phyloP scores from a whole-genome alignment of 2,329 filamentous ascomycete species.

The Botryotinia narcissicola region DNA sequence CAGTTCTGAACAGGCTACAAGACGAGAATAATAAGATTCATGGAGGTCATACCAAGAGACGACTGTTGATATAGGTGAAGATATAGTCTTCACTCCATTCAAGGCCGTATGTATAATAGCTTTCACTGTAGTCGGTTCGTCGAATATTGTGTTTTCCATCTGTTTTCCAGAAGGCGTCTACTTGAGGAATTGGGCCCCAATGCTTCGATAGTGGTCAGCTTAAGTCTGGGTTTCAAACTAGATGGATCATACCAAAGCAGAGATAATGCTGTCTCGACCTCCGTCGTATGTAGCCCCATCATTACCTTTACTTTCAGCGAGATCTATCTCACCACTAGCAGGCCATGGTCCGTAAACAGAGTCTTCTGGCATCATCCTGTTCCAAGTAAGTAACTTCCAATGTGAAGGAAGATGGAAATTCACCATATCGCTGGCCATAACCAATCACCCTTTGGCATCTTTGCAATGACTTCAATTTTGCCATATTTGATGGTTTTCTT shows the following conservation, averaged over 20 bases:
- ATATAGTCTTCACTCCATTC: constrained; percentile 54
- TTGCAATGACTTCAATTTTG: constrained; percentile 52
- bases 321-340: constrained; percentile 53
- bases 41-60: constrained; percentile 35
- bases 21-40: neutral
- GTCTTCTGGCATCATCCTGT: constrained; percentile 51
- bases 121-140: constrained; percentile 43
- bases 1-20: neutral
- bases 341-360: constrained; percentile 52
- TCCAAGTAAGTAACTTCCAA: neutral
- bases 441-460: constrained; percentile 54
- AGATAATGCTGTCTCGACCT: constrained; percentile 45
- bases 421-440: constrained; percentile 49
- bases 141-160: constrained; percentile 31
- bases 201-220: constrained; percentile 35
- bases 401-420: neutral
- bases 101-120: constrained; percentile 52
- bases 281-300: constrained; percentile 40
- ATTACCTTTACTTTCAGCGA: constrained; percentile 51
- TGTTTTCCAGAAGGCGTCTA: constrained; percentile 32
- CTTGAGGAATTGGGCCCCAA: constrained; percentile 43
- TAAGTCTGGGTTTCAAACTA: neutral
- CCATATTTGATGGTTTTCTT: constrained; percentile 50
- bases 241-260: constrained; percentile 45
- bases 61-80: constrained; percentile 52